Base-by-base conservation (phyloP, 2,329 filamentous ascomycete species). In the Thermoascus crustaceus region DNA sequence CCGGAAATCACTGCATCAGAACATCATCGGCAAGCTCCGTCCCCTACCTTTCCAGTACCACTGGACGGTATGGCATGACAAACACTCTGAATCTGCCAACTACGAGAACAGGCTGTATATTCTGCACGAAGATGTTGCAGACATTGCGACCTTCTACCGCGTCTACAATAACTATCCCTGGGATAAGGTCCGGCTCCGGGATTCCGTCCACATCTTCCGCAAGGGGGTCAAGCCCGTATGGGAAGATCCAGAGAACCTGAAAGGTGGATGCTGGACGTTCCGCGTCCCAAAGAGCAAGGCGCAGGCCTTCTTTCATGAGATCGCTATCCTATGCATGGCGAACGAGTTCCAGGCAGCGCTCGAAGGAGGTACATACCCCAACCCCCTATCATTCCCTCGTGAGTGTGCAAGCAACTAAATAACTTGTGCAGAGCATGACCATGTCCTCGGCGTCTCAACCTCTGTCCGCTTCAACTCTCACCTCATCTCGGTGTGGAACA, bases 401-500 rank as follows among this genome's bases (percentile, higher is more conserved):
- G n/a, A n/a, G n/a, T n/a, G n/a, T n/a, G n/a, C n/a, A n/a, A n/a
- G n/a, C n/a, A n/a, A n/a, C n/a, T n/a, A n/a, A 16, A 35, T 30
- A 7, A 11, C 10, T 20, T 3, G 21, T 11, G 39, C 52, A 86
- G 85, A 78, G 41, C 82, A 86, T 57, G 86, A 94, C 57, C 82
- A 78, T 48, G 73, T 96, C 49, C 91, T 88, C 57, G 89, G 89
- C 33, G 80, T 95, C 30, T 85, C 84, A 26, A 78, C 91, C 45
- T 87, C 83, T 1, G 84, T 89, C 39, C 81, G 88, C 51, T 93
- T 91, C 72, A 94, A 88, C 65, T 82, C 80, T 19, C 80, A 89
- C 57, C 76, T 94, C 44, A 82, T 95, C 57, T 83, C 84, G 49
- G 76, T 96, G 53, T 96, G 89, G 89, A 91, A 94, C 66, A 85